A percentile compares a stretch with the other conserved stretches of the same genome.
Conservation (phyloP, 2,329 filamentous ascomycete genomes). For the Colletotrichum euphorbiae region DNA sequence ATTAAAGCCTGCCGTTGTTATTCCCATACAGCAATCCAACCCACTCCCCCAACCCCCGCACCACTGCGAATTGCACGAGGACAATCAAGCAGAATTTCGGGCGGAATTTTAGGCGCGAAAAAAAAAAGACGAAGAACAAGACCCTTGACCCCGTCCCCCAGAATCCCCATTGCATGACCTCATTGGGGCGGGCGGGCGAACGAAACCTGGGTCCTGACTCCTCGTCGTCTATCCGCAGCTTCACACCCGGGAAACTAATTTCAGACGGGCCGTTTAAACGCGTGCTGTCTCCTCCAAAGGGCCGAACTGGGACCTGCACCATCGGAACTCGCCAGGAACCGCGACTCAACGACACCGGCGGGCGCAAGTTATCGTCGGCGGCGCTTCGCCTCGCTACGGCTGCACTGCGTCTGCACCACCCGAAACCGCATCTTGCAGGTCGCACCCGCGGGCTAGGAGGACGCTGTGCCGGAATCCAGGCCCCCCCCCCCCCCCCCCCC, state of each 20-base stretch:
- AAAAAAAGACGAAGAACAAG: constrained; percentile 1
- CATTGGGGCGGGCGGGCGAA: constrained; percentile 26
- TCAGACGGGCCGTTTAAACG: constrained; percentile 40
- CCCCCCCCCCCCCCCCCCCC: too few relatives aligned
- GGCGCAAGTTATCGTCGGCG: constrained; percentile 1
- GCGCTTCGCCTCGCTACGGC: constrained; percentile 1
- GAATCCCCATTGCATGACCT: constrained; percentile 38
- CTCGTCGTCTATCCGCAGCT: constrained; percentile 35
- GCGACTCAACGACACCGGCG: background rate
- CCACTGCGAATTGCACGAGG: constrained; percentile 33
- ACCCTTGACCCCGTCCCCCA: constrained; percentile 11
- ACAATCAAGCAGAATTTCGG: constrained; percentile 24
- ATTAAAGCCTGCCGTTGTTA: background rate
- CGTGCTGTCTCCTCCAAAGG: constrained; percentile 38
- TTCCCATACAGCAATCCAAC: background rate
- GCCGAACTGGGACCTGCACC: constrained; percentile 27
- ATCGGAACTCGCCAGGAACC: background rate
- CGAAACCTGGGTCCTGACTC: constrained; percentile 34
- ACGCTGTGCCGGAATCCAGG: too few relatives aligned
- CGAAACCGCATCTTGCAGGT: constrained; percentile 22
- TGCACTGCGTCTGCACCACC: background rate
- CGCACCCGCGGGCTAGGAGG: background rate
- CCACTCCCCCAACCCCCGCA: constrained; percentile 2
- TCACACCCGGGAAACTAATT: constrained; percentile 39
- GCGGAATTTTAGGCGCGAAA: constrained; percentile 5